These are phyloP conservation scores for Yarrowia galli DNA, from an alignment of 1,139 yeast species.

Conservation along the genomic window DNA sequence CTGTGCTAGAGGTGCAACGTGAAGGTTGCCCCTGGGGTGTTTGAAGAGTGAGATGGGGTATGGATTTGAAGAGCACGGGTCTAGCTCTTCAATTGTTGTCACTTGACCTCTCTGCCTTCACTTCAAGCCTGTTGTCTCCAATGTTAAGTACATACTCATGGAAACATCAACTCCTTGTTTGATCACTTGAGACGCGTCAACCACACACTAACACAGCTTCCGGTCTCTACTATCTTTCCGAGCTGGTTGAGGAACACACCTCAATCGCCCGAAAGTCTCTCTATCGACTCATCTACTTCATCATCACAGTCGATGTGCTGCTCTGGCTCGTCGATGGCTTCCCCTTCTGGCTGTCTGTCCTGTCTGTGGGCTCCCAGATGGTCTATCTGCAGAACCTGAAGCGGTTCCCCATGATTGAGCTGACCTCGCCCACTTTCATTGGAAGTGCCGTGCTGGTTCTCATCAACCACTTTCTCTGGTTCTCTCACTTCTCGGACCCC, in stretches of 20 bases:
- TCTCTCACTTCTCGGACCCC: conserved; percentile 79
- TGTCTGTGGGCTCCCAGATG: conserved; percentile 73
- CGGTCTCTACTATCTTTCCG: conserved; percentile 89
- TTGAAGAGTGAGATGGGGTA: background rate
- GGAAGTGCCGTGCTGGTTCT: conserved; percentile 76
- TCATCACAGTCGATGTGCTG: conserved; percentile 62
- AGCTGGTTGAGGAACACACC: conserved; percentile 91
- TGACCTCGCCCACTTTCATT: conserved; percentile 62
- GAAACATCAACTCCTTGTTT: no score
- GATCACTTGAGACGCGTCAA: no score
- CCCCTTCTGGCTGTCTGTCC: conserved; percentile 69
- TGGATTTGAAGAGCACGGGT: background rate
- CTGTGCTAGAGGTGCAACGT: background rate
- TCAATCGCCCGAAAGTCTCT: conserved; percentile 80
- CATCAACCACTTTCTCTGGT: conserved; percentile 88
- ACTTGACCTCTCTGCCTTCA: background rate
- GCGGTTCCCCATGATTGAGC: conserved; percentile 82
- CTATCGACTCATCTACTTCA: conserved; percentile 64
- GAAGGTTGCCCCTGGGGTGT: background rate
- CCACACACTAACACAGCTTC: conserved; percentile 63
- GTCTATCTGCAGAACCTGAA: conserved; percentile 78
- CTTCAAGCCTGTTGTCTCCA: no score
- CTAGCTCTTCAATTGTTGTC: background rate
- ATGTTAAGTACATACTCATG: no score
- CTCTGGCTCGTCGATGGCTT: conserved; percentile 76